Evolutionary conservation across 345 rosid species (phyloP), one percentile per base, ranked within the genome.

Genomic region (Citrus inodora): DNA sequence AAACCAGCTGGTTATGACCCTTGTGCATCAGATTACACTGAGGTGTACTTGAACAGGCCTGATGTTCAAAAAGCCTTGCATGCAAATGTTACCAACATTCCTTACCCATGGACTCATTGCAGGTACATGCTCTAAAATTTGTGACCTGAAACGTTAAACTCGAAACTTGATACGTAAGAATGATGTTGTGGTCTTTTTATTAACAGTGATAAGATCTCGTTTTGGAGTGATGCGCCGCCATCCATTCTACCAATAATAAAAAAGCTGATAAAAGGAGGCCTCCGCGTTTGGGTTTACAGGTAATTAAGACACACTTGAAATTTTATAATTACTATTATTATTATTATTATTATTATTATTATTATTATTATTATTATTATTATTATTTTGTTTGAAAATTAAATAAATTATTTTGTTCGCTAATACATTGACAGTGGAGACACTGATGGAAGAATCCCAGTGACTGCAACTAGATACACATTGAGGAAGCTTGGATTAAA

Each of bases 381-480:
- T 33, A 33, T 33, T 33, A 33, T 33, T 35, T 51, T 51, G 0
- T 51, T 37, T 35, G 10, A 1, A 37, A 16, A 24, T 11, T 14
- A n/a, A 17, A 16, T 13, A 6, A 51, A 2, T 24, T n/a, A 55
- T 24, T 14, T 72, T 14, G 38, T 9, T 64, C 35, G 28, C n/a
- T 7, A 19, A 37, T 67, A 13, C 4, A 19, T 32, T 64, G 58
- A 64, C 85, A 93, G 98, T 69, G 98, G 98, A 73, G 98, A 94
- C 70, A 91, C 95, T 7, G 98, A 94, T 37, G 98, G 98, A 60
- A 90, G 98, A 82, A 86, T 94, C 67, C 98, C 95, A 1, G 94
- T 94, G 53, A 91, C 95, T 0, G 70, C 93, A 58, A 94, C 97
- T 0, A 86, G 98, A 81, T 91, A 83, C 75, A 75, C 93, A 5